Evolutionary conservation across 2,329 filamentous ascomycete species (phyloP), one percentile per base, ranked within the genome.

Genomic region (Colletotrichum eremochloae): DNA sequence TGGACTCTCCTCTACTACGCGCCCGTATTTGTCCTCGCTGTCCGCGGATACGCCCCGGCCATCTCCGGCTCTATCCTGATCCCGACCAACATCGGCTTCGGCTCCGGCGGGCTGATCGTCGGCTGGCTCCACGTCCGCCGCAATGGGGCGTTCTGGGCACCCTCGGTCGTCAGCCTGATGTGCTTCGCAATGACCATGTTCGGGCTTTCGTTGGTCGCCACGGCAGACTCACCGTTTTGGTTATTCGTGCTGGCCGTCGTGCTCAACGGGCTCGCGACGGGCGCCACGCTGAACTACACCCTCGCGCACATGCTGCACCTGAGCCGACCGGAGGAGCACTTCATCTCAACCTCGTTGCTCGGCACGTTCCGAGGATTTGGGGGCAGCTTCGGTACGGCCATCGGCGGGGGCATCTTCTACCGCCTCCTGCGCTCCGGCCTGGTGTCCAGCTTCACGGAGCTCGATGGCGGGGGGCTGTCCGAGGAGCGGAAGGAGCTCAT

Each of bases 1-100:
- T 97, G 94, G 94, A 87, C 87, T 8, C 87, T 97, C 2, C 85
- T 97, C 9, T 96, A 95, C 84, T 97, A 94, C 81, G 88, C 92
- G 0, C 94, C 94, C 0, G 90, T 94, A 55, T 95, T 94, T 76
- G 92, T 93, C 44, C 90, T 96, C 69, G 92, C 93, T 4, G 91
- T 96, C 1, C 89, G 91, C 2, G 89, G 89, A 67, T 92, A 92
- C 83, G 82, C 87, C 0, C 92, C 93, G 0, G 91, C 93, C 1
- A 84, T 89, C 1, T 92, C 93, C 2, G 94, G 94, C 3, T 87
- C 92, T 5, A 91, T 96, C 46, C 87, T 97, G 8, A 89, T 97
- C 58, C 94, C 94, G 0, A 96, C 94, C 0, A 97, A 97, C 80
- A 79, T 90, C 7, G 94, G 94, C 1, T 97, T 97, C 77, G 94